Conservation (phyloP, 176 grass and related monocot species). For the Bothriochloa decipiens region DNA sequence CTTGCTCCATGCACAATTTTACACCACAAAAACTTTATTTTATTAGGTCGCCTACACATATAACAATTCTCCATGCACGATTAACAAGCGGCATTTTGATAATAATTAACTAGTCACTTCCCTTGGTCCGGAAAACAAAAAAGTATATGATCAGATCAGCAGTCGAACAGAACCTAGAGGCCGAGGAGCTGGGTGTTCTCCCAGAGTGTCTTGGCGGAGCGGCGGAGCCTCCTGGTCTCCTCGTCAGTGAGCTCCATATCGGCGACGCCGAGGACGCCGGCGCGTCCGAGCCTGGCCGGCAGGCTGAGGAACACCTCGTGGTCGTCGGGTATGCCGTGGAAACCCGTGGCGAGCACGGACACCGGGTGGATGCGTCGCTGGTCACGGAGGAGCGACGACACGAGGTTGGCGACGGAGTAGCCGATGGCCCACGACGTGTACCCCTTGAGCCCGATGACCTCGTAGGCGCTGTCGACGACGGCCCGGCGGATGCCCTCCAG, state of each 20-base stretch:
- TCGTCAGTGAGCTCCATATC: constrained; percentile 76
- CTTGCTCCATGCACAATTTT: too few species aligned
- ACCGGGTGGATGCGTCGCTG: constrained; percentile 82
- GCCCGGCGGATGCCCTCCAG: constrained; percentile 64
- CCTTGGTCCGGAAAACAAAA: too few species aligned
- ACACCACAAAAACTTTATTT: too few species aligned
- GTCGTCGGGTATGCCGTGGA: constrained; percentile 61
- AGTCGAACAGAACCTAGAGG: not conserved
- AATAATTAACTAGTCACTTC: too few species aligned
- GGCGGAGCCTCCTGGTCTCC: constrained; percentile 46
- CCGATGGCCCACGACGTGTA: constrained; percentile 95
- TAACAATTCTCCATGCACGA: too few species aligned
- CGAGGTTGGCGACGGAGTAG: constrained; percentile 74
- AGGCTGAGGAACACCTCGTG: constrained; percentile 82
- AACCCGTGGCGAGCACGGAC: constrained; percentile 63
- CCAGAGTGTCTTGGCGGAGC: constrained; percentile 71
- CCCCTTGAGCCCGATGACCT: constrained; percentile 72
- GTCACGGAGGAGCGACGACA: constrained; percentile 63
- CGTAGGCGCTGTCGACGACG: constrained; percentile 66
- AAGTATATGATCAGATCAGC: too few species aligned
- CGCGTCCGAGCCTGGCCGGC: constrained; percentile 57
- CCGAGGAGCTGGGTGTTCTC: constrained; percentile 59
- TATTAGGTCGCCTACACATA: too few species aligned
- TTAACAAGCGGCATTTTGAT: too few species aligned
- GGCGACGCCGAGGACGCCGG: constrained; percentile 51